These are phyloP conservation scores for Nicotiana tomentosiformis DNA, from an alignment of 257 asterid genomes.

Conservation along the genomic window DNA sequence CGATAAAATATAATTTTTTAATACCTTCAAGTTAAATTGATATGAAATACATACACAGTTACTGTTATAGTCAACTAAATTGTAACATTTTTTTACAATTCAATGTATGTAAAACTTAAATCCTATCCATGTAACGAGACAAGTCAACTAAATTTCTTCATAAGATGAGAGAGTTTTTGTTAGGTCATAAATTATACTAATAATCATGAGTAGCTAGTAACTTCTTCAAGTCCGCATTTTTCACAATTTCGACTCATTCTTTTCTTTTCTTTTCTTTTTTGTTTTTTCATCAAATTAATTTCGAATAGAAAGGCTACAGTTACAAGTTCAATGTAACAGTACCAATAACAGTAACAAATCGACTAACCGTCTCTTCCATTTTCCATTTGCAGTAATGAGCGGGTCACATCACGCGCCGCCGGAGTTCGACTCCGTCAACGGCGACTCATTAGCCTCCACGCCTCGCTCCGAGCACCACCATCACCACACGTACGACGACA, in stretches of 20 bases:
- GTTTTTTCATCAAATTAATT: background rate
- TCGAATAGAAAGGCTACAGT: background rate
- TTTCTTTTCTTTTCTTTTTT: background rate
- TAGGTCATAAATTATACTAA: too few relatives aligned
- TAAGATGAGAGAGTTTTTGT: too few relatives aligned
- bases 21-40: background rate
- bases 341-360: background rate
- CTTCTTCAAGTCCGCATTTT: background rate
- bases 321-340: background rate
- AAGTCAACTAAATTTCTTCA: too few relatives aligned
- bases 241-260: background rate
- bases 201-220: too few relatives aligned
- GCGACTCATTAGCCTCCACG: constrained; percentile 67
- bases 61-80: background rate
- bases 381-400: constrained; percentile 29
- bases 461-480: constrained; percentile 63
- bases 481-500: constrained; percentile 34
- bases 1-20: background rate
- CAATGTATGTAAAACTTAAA: too few relatives aligned
- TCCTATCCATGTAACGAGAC: too few relatives aligned
- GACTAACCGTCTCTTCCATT: background rate
- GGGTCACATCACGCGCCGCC: constrained; percentile 28
- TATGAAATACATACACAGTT: background rate
- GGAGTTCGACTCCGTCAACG: constrained; percentile 47
- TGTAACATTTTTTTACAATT: background rate